Evolutionary conservation across 805 yeast genomes (phyloP).

Genomic region (Pichia paraexigua): DNA sequence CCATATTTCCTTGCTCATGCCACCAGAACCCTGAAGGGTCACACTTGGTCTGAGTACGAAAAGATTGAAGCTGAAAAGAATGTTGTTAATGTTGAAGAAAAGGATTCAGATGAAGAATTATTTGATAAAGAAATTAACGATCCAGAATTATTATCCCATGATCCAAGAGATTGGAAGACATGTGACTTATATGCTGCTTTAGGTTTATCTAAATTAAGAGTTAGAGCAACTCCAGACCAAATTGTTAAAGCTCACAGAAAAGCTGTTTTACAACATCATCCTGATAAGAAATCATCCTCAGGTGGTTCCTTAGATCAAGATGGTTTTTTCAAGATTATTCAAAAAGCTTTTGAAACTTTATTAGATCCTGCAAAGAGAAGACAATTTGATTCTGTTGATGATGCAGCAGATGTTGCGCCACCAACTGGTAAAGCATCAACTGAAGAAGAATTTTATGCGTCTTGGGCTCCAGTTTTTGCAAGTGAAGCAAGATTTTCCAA

Average conservation of each 20-base stretch:
- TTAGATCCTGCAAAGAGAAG: slow-evolving; percentile 79
- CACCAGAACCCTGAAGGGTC: slow-evolving; percentile 89
- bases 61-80: slow-evolving; percentile 85
- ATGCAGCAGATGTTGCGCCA: slow-evolving; percentile 74
- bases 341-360: slow-evolving; percentile 89
- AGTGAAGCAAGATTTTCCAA: slow-evolving; percentile 89
- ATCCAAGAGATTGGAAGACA: slow-evolving; percentile 97
- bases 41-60: slow-evolving; percentile 98
- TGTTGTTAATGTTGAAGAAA: slow-evolving; percentile 61
- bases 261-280: slow-evolving; percentile 94
- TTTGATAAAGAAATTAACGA: slow-evolving; percentile 53
- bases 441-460: slow-evolving; percentile 69
- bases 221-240: slow-evolving; percentile 86
- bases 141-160: slow-evolving; percentile 69
- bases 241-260: slow-evolving; percentile 95
- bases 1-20: slow-evolving; percentile 95
- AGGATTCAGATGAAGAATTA: slow-evolving; percentile 57
- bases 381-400: slow-evolving; percentile 94
- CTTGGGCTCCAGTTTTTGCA: slow-evolving; percentile 88
- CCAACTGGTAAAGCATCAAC: slow-evolving; percentile 44
- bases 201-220: slow-evolving; percentile 87
- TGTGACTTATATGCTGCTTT: slow-evolving; percentile 95
- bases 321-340: slow-evolving; percentile 95
- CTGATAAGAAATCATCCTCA: slow-evolving; percentile 91
- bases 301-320: slow-evolving; percentile 80